phyloP scores from a whole-genome alignment of 345 rosid genomes.

The Laguncularia racemosa region DNA sequence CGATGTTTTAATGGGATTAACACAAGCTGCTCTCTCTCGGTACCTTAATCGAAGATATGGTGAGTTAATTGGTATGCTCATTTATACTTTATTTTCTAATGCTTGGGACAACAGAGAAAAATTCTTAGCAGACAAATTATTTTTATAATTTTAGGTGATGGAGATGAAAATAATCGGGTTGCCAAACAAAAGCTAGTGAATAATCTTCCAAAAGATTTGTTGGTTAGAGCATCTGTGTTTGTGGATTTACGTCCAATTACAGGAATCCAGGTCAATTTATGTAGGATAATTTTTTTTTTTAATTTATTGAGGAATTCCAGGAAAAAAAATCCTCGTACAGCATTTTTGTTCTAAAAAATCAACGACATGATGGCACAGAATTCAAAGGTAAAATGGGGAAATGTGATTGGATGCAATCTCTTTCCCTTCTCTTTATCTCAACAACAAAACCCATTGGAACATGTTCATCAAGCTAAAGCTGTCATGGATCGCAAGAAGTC shows the following conservation, averaged over 20 bases:
- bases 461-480: slow-evolving; percentile 10
- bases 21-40: slow-evolving; percentile 52
- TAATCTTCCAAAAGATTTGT: slow-evolving; percentile 18
- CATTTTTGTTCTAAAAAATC: neutral
- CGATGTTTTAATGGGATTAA: slow-evolving; percentile 50
- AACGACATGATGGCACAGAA: slow-evolving; percentile 3
- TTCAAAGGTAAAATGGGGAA: slow-evolving; percentile 4
- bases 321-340: no score
- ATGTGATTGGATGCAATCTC: slow-evolving; percentile 3
- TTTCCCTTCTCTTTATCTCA: slow-evolving; percentile 5
- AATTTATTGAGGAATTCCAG: neutral
- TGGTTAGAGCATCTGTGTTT: slow-evolving; percentile 38
- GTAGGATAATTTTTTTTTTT: neutral
- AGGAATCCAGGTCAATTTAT: slow-evolving; percentile 39
- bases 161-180: slow-evolving; percentile 13
- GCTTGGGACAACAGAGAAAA: no score
- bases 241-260: slow-evolving; percentile 42
- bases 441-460: slow-evolving; percentile 10
- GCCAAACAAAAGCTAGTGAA: neutral
- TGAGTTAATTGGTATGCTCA: slow-evolving; percentile 10
- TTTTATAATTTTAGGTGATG: no score
- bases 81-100: no score
- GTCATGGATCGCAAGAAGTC: slow-evolving; percentile 2
- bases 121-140: no score
- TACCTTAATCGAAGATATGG: no score